Evolutionary conservation across 257 asterid genomes (phyloP), one percentile per base, ranked within the genome.

Genomic region (Avicennia marina): DNA sequence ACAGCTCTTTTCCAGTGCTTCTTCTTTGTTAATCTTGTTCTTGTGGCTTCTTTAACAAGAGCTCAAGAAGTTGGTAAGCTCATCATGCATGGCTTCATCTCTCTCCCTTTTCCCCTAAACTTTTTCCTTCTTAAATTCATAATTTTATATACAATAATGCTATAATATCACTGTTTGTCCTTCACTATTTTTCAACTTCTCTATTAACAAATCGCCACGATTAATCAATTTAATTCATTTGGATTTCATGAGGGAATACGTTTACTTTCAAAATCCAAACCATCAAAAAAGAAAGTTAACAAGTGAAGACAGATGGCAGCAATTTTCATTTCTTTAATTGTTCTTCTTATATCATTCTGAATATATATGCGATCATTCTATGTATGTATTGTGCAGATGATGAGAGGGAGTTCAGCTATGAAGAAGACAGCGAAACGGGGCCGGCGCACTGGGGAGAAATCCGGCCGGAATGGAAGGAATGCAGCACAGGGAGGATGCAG

Each of bases 391-490:
- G 7, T 65, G 62, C 64, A 89, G 95, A 86, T 5, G 75, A 86
- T 62, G 95, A 89, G 62, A 74, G 81, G 3, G 88, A 71, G 41
- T 89, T 89, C 31, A 86, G 93, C 61, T 89, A 89, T 31, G 62
- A 65, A 0, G 62, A 34, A 24, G 45, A 60, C 0, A 84, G 86
- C 39, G 72, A 60, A 9, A 69, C n/a, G 4, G 97, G 97, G 40
- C 95, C 95, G 0, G 27, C 62, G 1, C 61, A 73, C 27, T 89
- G 97, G 97, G 93, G 97, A 1, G 25, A 72, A 44, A 75, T 89
- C 56, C 79, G 34, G 7, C 74, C 87, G 16, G 90, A 80, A 45
- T 89, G 97, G 97, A 58, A 56, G 2, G 54, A 42, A 7, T 89
- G 95, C 21, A 77, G 58, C n/a, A 6, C 69, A 1, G 95, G 95